phyloP scores from a whole-genome alignment of 1,284 basidiomycete genomes.

The Sporisorium graminicola region DNA sequence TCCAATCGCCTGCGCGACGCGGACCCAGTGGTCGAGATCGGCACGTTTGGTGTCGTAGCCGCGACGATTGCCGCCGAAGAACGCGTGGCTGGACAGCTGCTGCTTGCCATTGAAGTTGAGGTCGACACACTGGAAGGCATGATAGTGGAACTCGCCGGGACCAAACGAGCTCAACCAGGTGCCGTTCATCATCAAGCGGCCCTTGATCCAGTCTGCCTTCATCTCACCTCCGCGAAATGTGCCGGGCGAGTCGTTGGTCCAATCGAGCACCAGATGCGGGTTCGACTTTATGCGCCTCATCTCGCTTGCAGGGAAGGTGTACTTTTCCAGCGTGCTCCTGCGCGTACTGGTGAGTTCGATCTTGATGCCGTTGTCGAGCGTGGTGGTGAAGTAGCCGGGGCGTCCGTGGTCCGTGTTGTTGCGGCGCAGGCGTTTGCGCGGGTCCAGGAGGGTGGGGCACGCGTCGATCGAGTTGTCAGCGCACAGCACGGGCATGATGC shows the following conservation, averaged over 20 bases:
- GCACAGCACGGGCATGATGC: conserved; percentile 61
- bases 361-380: conserved; percentile 58
- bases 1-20: conserved; percentile 42
- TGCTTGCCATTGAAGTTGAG: conserved; percentile 52
- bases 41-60: conserved; percentile 54
- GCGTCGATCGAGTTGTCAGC: conserved; percentile 39
- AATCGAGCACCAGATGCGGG: conserved; percentile 59
- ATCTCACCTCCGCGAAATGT: conserved; percentile 54
- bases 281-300: conserved; percentile 30
- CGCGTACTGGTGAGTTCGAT: conserved; percentile 59
- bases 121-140: conserved; percentile 58
- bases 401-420: conserved; percentile 46
- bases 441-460: conserved; percentile 58
- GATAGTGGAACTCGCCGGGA: conserved; percentile 38
- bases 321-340: conserved; percentile 56
- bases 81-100: conserved; percentile 44
- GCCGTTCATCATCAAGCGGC: conserved; percentile 56
- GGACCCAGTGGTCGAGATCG: conserved; percentile 42
- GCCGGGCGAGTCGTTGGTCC: conserved; percentile 62
- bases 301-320: conserved; percentile 48
- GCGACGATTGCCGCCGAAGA: conserved; percentile 57
- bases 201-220: conserved; percentile 41
- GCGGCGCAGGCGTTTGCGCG: conserved; percentile 42
- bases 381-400: conserved; percentile 61
- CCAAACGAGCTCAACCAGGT: conserved; percentile 56